A percentile compares a stretch with the other conserved stretches of the same genome.
Conservation (phyloP, 768 basidiomycete genomes). For the Hericium erinaceus region DNA sequence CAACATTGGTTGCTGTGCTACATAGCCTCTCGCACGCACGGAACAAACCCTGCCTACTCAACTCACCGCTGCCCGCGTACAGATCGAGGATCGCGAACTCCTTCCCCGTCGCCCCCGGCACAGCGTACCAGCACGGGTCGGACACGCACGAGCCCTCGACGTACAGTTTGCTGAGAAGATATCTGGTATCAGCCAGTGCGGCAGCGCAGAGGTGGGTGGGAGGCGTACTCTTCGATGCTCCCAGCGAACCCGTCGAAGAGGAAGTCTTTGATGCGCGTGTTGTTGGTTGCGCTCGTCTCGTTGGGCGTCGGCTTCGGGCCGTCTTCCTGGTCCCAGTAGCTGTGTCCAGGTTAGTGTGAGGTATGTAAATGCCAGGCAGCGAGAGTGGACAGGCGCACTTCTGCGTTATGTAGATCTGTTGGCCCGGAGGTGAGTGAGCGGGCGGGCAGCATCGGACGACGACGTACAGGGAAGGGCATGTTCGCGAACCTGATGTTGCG, state of each 20-base stretch:
- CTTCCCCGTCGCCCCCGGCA: conserved; percentile 31
- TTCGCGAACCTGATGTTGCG: not conserved
- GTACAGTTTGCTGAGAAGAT: not conserved
- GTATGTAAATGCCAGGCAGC: not conserved
- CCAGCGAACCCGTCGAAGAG: not conserved
- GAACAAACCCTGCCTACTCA: no score
- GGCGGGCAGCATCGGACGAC: not conserved
- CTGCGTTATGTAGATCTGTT: not conserved
- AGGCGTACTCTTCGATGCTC: not conserved
- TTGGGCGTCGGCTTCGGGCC: conserved; percentile 36
- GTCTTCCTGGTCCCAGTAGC: conserved; percentile 53
- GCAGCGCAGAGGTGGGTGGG: not conserved
- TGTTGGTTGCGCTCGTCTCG: not conserved
- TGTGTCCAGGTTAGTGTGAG: conserved; percentile 14
- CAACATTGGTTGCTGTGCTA: no score
- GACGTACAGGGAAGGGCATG: not conserved
- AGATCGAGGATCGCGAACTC: conserved; percentile 53
- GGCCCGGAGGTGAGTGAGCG: not conserved
- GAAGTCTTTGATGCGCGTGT: not conserved
- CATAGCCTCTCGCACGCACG: no score
- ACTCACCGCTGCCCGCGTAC: conserved; percentile 43
- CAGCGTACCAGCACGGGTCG: conserved; percentile 44
- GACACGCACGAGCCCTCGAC: conserved; percentile 51
- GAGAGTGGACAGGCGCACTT: not conserved
- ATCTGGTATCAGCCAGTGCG: no score